Evolutionary conservation across 306 rosid species (phyloP), one percentile per base, ranked within the genome.

Genomic region (Clitoria ternatea): DNA sequence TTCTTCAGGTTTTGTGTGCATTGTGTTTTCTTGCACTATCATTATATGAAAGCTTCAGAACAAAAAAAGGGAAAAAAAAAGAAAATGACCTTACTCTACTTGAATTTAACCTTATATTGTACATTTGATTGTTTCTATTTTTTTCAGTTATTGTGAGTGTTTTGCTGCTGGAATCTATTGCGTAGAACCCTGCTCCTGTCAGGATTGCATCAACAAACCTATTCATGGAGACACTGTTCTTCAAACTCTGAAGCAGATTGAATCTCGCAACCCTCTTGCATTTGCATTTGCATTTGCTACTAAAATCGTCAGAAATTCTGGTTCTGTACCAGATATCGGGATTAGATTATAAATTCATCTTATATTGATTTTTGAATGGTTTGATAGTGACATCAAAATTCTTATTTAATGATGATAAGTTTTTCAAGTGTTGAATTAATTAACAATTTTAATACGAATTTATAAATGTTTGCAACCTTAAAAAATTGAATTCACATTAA

Each of bases 121-220:
- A 48, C 27, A 4, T 50, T 64, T 42, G 48, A 11, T 60, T n/a
- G 3, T 47, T 52, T 17, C 39, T 69, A 47, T n/a, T n/a, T 30
- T 5, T 59, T 9, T 54, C 86, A 95, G 97, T 47, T 91, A 95
- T 57, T 95, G 99, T 10, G 92, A 87, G 77, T 95, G 99, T 83
- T 95, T 91, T 79, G 96, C 96, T n/a, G 92, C 96, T 12, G 91
- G 96, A 29, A 88, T 86, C 59, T 91, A 91, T 81, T 91, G 97
- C 86, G 83, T 77, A 55, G 99, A 82, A 60, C 85, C 96, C 30
- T 91, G 97, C 79, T 84, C 91, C 26, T 95, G 99, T 86, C 89
- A 87, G 77, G 92, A 89, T 4, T 95, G 99, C 85, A 85, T 79
- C 84, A 95, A 95, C 89, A 89, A 85, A 57, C 96, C 92, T 64